Evolutionary conservation across 441 rosid genomes (phyloP).

Genomic region (Syzygium malaccense): DNA sequence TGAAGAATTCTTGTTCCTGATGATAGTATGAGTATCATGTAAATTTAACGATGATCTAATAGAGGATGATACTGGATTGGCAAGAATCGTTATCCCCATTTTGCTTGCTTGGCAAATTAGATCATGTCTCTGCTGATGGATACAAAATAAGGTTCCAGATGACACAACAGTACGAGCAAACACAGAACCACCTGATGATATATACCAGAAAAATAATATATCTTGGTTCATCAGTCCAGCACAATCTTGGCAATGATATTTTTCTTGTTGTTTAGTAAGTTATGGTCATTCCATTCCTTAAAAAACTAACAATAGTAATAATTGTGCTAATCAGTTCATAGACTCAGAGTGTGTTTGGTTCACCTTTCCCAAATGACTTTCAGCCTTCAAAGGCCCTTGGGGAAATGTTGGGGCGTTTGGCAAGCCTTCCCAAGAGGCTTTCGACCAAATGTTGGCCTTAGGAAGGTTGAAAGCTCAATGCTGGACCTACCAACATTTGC

Average conservation of each 20-base stretch:
- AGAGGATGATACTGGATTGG: not conserved
- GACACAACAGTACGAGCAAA: not conserved
- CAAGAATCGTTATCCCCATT: not conserved
- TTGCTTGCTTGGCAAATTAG: not conserved
- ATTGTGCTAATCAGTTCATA: not conserved
- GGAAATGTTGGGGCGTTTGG: too few relatives aligned
- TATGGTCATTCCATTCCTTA: not conserved
- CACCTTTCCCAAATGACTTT: too few relatives aligned
- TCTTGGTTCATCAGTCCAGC: not conserved
- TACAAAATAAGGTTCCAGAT: not conserved
- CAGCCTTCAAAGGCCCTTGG: too few relatives aligned
- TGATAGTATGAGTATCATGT: not conserved
- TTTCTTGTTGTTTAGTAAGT: not conserved
- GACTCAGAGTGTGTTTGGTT: not conserved
- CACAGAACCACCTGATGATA: not conserved
- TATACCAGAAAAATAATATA: not conserved
- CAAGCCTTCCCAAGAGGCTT: too few relatives aligned
- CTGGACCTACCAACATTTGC: too few relatives aligned
- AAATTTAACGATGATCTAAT: not conserved
- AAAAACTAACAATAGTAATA: not conserved
- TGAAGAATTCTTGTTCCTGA: not conserved
- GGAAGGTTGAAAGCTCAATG: too few relatives aligned
- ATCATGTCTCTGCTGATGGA: not conserved
- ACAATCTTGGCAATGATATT: not conserved
- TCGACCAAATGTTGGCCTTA: too few relatives aligned